Percentiles rank a stretch among this genome's conserved stretches.
Evolutionary conservation across 1,139 yeast species (phyloP).

Genomic region (Kodamaea arcana): DNA sequence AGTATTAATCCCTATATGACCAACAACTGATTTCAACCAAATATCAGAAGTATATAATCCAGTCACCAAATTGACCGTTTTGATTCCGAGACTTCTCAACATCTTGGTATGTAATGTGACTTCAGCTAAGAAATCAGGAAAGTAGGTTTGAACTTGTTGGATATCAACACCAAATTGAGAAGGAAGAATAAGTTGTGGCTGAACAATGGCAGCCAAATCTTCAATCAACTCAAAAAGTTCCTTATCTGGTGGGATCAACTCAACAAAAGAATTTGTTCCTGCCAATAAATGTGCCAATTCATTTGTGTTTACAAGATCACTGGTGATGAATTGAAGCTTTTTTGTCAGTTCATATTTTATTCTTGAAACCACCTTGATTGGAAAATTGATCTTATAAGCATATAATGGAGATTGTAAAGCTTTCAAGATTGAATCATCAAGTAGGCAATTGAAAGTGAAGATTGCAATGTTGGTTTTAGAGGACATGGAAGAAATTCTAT

Average conservation of each 20-base stretch:
- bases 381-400: conserved; percentile 39
- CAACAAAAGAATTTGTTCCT: conserved; percentile 51
- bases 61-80: conserved; percentile 46
- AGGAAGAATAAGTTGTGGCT: conserved; percentile 54
- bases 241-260: conserved; percentile 32
- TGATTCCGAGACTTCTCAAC: conserved; percentile 45
- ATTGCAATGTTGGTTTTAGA: conserved; percentile 33
- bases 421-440: conserved; percentile 45
- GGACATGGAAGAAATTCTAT: too few species aligned
- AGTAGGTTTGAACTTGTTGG: conserved; percentile 16
- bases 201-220: conserved; percentile 32
- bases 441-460: conserved; percentile 48
- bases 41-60: conserved; percentile 43
- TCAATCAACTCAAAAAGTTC: conserved; percentile 22
- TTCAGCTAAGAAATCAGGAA: conserved; percentile 30
- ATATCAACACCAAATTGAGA: conserved; percentile 57
- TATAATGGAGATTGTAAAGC: conserved; percentile 44
- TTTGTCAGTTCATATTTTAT: conserved; percentile 32
- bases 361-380: conserved; percentile 50
- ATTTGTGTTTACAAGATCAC: conserved; percentile 21
- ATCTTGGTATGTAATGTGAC: conserved; percentile 38
- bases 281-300: conserved; percentile 30
- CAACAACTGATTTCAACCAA: conserved; percentile 30
- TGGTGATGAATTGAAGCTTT: conserved; percentile 36
- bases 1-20: conserved; percentile 36